phyloP scores from a whole-genome alignment of 257 asterid genomes.

The Solanum neorickii region DNA sequence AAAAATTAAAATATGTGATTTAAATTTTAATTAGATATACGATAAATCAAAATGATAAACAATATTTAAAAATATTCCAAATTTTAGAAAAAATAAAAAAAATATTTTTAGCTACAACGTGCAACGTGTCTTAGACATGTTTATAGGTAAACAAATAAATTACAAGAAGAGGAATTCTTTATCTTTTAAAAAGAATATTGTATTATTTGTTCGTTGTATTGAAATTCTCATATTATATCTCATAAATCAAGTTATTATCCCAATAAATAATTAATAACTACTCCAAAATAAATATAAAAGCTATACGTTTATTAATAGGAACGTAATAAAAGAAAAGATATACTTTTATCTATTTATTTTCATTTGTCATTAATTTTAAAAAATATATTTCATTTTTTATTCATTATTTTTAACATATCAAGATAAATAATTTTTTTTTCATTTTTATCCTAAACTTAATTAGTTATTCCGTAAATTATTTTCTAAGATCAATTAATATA shows the following conservation, averaged over 20 bases:
- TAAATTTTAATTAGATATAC: not conserved
- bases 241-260: not conserved
- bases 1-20: not conserved
- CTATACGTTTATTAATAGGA: not conserved
- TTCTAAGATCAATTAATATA: not conserved
- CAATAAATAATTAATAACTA: not conserved
- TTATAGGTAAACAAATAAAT: not conserved
- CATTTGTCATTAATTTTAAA: too few species aligned
- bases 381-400: too few species aligned
- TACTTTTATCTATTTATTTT: not conserved
- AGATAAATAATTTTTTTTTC: too few species aligned
- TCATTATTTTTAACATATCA: too few species aligned
- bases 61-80: not conserved
- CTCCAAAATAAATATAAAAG: too few species aligned
- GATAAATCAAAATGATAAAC: too few species aligned
- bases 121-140: not conserved
- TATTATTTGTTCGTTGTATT: not conserved
- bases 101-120: not conserved
- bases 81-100: not conserved
- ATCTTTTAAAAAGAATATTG: not conserved
- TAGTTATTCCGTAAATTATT: not conserved
- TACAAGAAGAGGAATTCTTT: not conserved
- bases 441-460: not conserved
- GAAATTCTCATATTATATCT: not conserved
- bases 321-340: not conserved